Conservation (phyloP, 371 early-diverging fungal genomes). For the Mucor velutinosus region DNA sequence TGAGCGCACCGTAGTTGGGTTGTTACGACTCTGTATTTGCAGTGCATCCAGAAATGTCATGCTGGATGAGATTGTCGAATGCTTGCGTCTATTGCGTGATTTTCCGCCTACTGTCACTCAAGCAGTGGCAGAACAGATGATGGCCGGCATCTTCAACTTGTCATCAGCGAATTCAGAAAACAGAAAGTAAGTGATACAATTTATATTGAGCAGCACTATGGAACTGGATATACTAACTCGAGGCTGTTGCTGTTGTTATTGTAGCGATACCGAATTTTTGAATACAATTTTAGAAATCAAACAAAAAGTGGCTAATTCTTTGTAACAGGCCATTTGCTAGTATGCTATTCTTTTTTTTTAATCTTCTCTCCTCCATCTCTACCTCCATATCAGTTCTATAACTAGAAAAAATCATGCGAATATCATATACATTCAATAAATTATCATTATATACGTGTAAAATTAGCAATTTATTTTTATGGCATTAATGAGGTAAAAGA, state of each 20-base stretch:
- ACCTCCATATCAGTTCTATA: not conserved
- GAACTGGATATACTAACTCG: not conserved
- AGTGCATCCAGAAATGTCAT: slow-evolving; percentile 65
- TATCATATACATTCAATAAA: too few relatives aligned
- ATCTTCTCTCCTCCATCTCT: not conserved
- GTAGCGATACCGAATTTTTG: slow-evolving; percentile 47
- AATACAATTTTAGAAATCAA: slow-evolving; percentile 52
- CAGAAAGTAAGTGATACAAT: slow-evolving; percentile 37
- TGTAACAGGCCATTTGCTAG: slow-evolving; percentile 17
- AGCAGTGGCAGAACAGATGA: slow-evolving; percentile 76
- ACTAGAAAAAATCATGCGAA: too few relatives aligned
- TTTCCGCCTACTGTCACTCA: slow-evolving; percentile 70
- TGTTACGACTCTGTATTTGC: slow-evolving; percentile 73
- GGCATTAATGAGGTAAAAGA: not conserved
- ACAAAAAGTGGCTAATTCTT: slow-evolving; percentile 44
- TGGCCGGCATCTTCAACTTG: slow-evolving; percentile 77
- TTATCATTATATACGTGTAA: not conserved
- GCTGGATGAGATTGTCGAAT: slow-evolving; percentile 60
- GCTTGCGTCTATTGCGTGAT: slow-evolving; percentile 61
- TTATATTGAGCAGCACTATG: not conserved
- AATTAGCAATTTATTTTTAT: not conserved
- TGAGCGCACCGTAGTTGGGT: slow-evolving; percentile 77
- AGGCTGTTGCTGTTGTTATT: not conserved
- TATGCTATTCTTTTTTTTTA: not conserved
- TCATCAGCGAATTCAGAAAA: slow-evolving; percentile 52